Evolutionary conservation across 2,329 filamentous ascomycete genomes (phyloP), one percentile per base, ranked within the genome.

Genomic region (Beauveria sp.): DNA sequence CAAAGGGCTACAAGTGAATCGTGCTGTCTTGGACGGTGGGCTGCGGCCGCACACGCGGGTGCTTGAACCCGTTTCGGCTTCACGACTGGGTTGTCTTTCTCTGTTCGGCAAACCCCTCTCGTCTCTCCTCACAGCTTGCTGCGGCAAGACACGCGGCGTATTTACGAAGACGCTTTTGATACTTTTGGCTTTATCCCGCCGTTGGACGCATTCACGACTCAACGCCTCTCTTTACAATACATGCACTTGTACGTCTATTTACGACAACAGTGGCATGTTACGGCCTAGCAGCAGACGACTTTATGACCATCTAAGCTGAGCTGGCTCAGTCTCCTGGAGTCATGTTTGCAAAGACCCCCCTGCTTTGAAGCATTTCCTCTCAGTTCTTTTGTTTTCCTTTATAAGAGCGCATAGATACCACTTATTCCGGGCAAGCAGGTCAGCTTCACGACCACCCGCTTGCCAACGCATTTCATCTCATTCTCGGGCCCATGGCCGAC

Each of bases 51-150:
- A 64, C 75, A 75, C 74, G 74, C 71, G 68, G 71, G 67, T 64
- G 73, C 69, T 83, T 67, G 55, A 40, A 68, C 70, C 64, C 68
- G 64, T 62, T 83, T 82, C 67, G 71, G 74, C 61, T 74, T 62
- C 65, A 72, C 64, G 71, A 73, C 58, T 83, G 81, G 80, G 69
- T 80, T 64, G 68, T 68, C 45, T 81, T 80, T 66, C 76, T 83
- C 64, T 80, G 77, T 71, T 80, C 80, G 8, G 60, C 71, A 64
- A 74, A 73, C 63, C 79, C 79, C 24, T 83, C 80, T 43, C 75
- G 76, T 68, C 76, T 83, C 62, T 78, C 80, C 50, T 73, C 77
- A 64, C 74, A 83, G 66, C 74, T 83, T 62, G 75, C 58, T 20
- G 51, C 42, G 5, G 26, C 58, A 53, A 53, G 49, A 61, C 58